Conservation (phyloP, 2,329 filamentous ascomycete species). For the Teratosphaeria destructans region DNA sequence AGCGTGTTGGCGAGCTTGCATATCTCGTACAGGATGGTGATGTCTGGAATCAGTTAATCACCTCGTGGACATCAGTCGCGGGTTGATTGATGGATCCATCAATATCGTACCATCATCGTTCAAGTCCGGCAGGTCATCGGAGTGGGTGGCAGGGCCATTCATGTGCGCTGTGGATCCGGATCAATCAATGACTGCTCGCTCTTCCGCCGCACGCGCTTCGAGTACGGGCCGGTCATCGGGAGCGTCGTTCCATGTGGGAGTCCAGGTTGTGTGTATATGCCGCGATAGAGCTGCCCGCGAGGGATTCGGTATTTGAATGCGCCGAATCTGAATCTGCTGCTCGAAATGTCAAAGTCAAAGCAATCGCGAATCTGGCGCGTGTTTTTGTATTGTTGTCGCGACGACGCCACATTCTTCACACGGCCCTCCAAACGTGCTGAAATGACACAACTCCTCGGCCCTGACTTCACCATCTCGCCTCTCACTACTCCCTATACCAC, state of each 20-base stretch:
- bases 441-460: not conserved
- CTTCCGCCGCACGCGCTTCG: constrained; percentile 26
- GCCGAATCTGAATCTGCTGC: not conserved
- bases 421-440: not conserved
- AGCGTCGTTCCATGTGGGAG: constrained; percentile 5
- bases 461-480: not conserved
- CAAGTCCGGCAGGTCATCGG: constrained; percentile 30
- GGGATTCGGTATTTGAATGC: constrained; percentile 1
- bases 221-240: constrained; percentile 26
- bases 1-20: constrained; percentile 60
- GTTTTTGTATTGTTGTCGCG: not conserved
- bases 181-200: constrained; percentile 4
- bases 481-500: not conserved
- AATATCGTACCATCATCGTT: constrained; percentile 29
- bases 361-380: constrained; percentile 4
- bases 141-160: constrained; percentile 17
- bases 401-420: not conserved
- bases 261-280: not conserved
- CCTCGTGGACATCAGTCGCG: not conserved
- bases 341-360: not conserved
- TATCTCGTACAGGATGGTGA: constrained; percentile 67
- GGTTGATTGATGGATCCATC: not conserved
- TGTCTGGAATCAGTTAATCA: constrained; percentile 44
- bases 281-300: constrained; percentile 4
- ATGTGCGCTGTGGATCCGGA: constrained; percentile 13